A percentile compares a stretch with the other conserved stretches of the same genome.
phyloP scores from a whole-genome alignment of 345 rosid species.

The Pugionium dolabratum region DNA sequence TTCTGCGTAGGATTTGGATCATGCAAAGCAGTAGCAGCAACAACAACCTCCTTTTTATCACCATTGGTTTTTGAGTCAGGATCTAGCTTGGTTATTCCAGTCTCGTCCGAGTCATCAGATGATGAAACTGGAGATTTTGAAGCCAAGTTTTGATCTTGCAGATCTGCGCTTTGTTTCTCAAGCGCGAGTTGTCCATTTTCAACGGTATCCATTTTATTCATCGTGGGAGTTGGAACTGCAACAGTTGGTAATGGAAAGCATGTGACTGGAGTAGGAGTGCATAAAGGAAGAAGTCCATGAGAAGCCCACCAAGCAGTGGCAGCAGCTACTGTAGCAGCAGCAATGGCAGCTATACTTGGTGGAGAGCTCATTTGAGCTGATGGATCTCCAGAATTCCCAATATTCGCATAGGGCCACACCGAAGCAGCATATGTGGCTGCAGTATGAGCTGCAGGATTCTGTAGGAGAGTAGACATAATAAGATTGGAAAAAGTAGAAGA shows the following conservation, averaged over 20 bases:
- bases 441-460: slow-evolving; percentile 89
- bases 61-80: slow-evolving; percentile 41
- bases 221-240: slow-evolving; percentile 46
- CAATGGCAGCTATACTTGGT: slow-evolving; percentile 72
- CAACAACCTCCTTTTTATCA: slow-evolving; percentile 49
- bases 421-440: slow-evolving; percentile 87
- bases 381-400: slow-evolving; percentile 56
- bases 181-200: slow-evolving; percentile 33
- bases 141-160: slow-evolving; percentile 56
- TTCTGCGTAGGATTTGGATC: slow-evolving; percentile 53
- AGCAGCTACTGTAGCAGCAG: slow-evolving; percentile 92
- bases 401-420: slow-evolving; percentile 68
- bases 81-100: slow-evolving; percentile 50
- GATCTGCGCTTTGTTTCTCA: slow-evolving; percentile 51
- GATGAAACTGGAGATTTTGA: slow-evolving; percentile 53
- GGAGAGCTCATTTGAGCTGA: slow-evolving; percentile 48
- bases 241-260: slow-evolving; percentile 54
- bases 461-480: slow-evolving; percentile 69
- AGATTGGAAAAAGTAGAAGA: slow-evolving; percentile 80
- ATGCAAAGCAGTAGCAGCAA: slow-evolving; percentile 10
- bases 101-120: slow-evolving; percentile 62
- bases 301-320: slow-evolving; percentile 99
- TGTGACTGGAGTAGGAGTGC: slow-evolving; percentile 73
- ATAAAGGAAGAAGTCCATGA: slow-evolving; percentile 83
- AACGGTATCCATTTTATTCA: slow-evolving; percentile 32